Evolutionary conservation across 2,329 filamentous ascomycete species (phyloP).

Genomic region (Microsporum audouinii): DNA sequence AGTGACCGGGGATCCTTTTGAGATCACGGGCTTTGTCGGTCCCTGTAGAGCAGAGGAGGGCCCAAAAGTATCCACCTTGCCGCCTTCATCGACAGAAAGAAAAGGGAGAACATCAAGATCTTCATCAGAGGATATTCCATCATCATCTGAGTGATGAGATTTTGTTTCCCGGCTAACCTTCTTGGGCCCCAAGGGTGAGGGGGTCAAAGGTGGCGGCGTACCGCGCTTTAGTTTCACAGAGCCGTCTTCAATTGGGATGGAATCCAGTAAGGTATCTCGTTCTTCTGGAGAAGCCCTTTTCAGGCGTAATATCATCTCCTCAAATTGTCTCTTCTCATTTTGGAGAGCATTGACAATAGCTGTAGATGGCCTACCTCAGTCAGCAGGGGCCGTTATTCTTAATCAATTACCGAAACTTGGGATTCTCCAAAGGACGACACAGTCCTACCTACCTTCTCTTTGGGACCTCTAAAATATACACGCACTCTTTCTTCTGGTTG

Average conservation of each 20-base stretch:
- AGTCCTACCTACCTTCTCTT: slow-evolving; percentile 13
- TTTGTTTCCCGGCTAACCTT: background rate
- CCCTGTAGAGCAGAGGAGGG: slow-evolving; percentile 14
- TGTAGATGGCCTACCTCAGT: slow-evolving; percentile 13
- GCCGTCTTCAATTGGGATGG: slow-evolving; percentile 12
- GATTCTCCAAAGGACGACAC: background rate
- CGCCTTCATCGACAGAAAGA: slow-evolving; percentile 14
- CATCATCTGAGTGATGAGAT: slow-evolving; percentile 12
- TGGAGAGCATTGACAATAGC: slow-evolving; percentile 15
- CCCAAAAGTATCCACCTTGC: slow-evolving; percentile 13
- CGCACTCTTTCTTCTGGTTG: slow-evolving; percentile 16
- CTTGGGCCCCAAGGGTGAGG: slow-evolving; percentile 6
- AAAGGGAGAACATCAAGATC: slow-evolving; percentile 14
- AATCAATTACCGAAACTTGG: background rate
- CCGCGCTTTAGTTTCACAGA: slow-evolving; percentile 6
- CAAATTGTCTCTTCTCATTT: slow-evolving; percentile 12
- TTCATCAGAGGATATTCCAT: slow-evolving; percentile 14
- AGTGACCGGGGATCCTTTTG: slow-evolving; percentile 9
- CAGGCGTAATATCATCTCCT: slow-evolving; percentile 12
- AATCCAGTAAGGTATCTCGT: slow-evolving; percentile 10
- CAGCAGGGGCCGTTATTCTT: background rate
- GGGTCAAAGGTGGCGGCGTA: slow-evolving; percentile 3
- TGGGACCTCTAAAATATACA: slow-evolving; percentile 15
- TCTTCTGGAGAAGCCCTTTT: slow-evolving; percentile 14
- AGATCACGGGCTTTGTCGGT: slow-evolving; percentile 10